Percentiles rank a stretch among this genome's conserved stretches.
phyloP scores from a whole-genome alignment of 768 basidiomycete genomes.

The Agrocybe pediades region DNA sequence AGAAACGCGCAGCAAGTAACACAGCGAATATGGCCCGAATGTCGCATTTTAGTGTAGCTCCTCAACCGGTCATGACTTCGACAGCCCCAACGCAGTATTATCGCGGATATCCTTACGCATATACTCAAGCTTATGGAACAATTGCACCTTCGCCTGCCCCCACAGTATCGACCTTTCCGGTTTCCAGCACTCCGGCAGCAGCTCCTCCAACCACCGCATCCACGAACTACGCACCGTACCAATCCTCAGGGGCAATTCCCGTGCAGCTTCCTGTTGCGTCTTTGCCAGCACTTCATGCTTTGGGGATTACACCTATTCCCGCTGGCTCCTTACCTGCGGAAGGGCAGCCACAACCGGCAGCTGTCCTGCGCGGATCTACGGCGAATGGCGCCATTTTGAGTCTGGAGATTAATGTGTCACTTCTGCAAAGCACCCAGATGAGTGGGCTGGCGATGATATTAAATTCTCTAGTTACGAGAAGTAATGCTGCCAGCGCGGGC shows the following conservation, averaged over 20 bases:
- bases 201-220: conserved; percentile 29
- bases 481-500: conserved; percentile 19
- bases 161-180: conserved; percentile 29
- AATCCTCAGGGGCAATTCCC: conserved; percentile 50
- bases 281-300: conserved; percentile 61
- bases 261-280: conserved; percentile 73
- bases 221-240: conserved; percentile 34
- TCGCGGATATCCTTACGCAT: conserved; percentile 65
- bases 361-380: conserved; percentile 72
- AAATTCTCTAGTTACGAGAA: conserved; percentile 67
- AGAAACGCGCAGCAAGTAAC: conserved; percentile 55
- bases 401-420: conserved; percentile 77
- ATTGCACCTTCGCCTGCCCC: conserved; percentile 35
- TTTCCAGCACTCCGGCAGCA: conserved; percentile 23
- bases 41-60: conserved; percentile 35
- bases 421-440: conserved; percentile 76
- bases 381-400: conserved; percentile 72
- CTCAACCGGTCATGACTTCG: conserved; percentile 26
- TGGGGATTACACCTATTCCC: conserved; percentile 76
- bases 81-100: conserved; percentile 57
- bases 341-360: conserved; percentile 69
- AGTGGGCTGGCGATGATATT: conserved; percentile 71
- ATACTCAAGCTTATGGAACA: conserved; percentile 58
- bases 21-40: conserved; percentile 36
- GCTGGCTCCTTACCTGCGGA: conserved; percentile 50